Base-by-base conservation (phyloP, 169 alveolate genomes). In the Eimeria necatrix region DNA sequence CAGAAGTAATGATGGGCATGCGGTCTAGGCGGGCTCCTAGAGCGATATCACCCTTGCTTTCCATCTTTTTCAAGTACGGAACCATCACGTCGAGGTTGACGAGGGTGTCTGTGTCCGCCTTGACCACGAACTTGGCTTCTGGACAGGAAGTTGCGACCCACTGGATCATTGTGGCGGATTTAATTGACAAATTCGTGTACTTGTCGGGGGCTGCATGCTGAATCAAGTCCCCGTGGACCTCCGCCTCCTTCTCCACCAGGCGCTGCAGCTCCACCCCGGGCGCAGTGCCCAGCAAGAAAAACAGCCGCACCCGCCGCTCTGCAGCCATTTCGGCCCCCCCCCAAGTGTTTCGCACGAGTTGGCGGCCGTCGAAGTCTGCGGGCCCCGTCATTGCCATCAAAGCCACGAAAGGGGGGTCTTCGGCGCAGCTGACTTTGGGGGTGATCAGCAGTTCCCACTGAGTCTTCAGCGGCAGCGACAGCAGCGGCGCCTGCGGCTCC, bases 131-230 rank as follows among this genome's bases (percentile, higher is more conserved):
- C 92, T 84, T 84, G 22, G 92, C 92, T 60, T 84, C 64, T 32
- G 92, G 92, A 48, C 92, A 84, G 32, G 92, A 84, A 5, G 12
- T 24, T 10, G 92, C 78, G 51, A 84, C 20, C 92, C 92, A 84
- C 48, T 84, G 80, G 68, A 84, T 84, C 59, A 60, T 41, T 1
- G 92, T 84, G 48, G 92, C 92, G 6, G 92, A 32, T 70, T 84
- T 84, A 3, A 59, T 20, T 32, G 92, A n/a, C 26, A 84, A 59
- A 84, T 41, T 84, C 9, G 74, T 59, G 60, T 84, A 84, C 70
- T 84, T 84, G 92, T 84, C 92, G 24, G 92, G 92, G 80, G 92
- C 92, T 60, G 92, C 32, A 20, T 84, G 92, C 46, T 84, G 92
- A 24, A 84, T 52, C 26, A 84, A 56, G 60, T 84, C 92, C 51